Conservation (phyloP, 2,329 filamentous ascomycete species). For the Epichloe typhina region DNA sequence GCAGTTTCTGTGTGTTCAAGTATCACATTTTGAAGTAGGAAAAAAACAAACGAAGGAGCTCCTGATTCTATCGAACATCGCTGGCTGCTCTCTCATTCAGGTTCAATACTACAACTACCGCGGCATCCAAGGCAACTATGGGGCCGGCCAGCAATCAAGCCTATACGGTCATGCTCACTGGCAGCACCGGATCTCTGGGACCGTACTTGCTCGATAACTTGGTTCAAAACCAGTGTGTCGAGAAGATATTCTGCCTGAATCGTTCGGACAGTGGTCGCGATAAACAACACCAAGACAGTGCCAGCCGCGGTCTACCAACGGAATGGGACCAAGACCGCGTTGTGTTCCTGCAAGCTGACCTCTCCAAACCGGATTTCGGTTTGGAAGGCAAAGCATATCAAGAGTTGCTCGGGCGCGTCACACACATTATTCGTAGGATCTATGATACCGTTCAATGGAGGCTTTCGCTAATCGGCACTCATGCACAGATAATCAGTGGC, state of each 20-base stretch:
- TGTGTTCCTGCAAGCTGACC: not conserved
- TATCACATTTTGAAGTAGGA: not conserved
- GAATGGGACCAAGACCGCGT: not conserved
- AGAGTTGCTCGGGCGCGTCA: not conserved
- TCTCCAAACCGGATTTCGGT: not conserved
- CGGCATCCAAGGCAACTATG: not conserved
- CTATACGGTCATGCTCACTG: slow-evolving; percentile 29
- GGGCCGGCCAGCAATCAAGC: slow-evolving; percentile 12
- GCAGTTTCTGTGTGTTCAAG: not conserved
- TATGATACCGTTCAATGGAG: not conserved
- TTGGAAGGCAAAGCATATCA: not conserved
- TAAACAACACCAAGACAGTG: not conserved
- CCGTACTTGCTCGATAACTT: not conserved
- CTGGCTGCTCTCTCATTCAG: not conserved
- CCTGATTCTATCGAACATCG: not conserved
- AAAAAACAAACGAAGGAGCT: not conserved
- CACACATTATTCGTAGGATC: not conserved
- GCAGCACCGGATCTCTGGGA: slow-evolving; percentile 20
- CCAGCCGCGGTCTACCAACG: not conserved
- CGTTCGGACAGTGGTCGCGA: not conserved
- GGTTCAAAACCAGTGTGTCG: not conserved
- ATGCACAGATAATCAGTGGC: slow-evolving; percentile 1
- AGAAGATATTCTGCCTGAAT: not conserved
- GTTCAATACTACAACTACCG: not conserved
- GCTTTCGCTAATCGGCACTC: not conserved